Evolutionary conservation across 352 stramenopile genomes (phyloP).

Genomic region (Phytophthora melonis): DNA sequence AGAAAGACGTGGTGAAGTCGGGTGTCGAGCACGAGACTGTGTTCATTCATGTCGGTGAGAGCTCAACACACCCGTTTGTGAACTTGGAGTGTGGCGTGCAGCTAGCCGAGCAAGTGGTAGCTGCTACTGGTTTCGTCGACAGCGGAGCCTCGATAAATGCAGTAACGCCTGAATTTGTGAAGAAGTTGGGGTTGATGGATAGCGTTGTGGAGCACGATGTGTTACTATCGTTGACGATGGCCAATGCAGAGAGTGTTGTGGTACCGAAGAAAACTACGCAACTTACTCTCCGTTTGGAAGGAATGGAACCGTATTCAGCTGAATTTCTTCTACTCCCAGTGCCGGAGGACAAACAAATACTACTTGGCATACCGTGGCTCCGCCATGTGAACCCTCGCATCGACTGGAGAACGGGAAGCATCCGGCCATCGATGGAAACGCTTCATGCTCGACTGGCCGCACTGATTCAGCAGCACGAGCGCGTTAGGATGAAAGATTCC

Average conservation of each 20-base stretch:
- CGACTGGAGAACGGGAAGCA: background rate
- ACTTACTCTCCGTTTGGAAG: background rate
- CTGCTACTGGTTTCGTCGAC: too few species aligned
- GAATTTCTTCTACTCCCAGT: background rate
- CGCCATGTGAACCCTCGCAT: background rate
- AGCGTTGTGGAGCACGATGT: background rate
- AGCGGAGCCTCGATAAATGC: too few species aligned
- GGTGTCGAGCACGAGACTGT: too few species aligned
- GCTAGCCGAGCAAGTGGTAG: too few species aligned
- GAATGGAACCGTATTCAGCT: background rate
- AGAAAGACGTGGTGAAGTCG: background rate
- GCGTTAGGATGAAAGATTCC: background rate
- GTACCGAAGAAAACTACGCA: background rate
- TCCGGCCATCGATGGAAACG: constrained; percentile 1
- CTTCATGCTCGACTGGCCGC: background rate
- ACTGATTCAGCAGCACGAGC: background rate
- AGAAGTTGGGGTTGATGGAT: background rate
- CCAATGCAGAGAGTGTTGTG: background rate
- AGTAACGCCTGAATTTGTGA: background rate
- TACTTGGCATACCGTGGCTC: constrained; percentile 16
- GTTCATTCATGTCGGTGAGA: too few species aligned
- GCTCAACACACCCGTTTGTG: too few species aligned
- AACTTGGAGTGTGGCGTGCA: too few species aligned
- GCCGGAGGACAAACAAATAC: background rate
- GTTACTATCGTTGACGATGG: background rate